phyloP scores from a whole-genome alignment of 2,329 filamentous ascomycete genomes.

The Catunica adiposa region DNA sequence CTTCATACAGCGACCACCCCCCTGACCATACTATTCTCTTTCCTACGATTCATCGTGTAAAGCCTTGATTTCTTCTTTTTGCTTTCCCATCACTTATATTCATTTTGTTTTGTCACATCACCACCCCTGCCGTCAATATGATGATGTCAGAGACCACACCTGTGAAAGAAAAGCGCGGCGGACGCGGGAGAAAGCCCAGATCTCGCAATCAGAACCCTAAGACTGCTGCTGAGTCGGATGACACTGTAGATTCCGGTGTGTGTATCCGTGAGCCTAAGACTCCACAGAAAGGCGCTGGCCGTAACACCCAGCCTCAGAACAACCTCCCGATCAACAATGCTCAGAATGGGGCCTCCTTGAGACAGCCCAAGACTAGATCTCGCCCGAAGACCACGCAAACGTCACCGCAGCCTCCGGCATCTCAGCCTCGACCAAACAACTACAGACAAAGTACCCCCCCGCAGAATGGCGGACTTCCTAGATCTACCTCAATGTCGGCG shows the following conservation, averaged over 20 bases:
- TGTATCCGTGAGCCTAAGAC: constrained; percentile 24
- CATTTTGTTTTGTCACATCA: neutral
- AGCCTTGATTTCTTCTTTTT: constrained; percentile 8
- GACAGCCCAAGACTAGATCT: constrained; percentile 5
- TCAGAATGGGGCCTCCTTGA: constrained; percentile 17
- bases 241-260: constrained; percentile 14
- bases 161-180: constrained; percentile 21
- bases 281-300: constrained; percentile 27
- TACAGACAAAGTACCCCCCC: constrained; percentile 13
- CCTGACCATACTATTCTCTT: neutral
- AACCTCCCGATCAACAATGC: constrained; percentile 21
- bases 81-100: neutral
- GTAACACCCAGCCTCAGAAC: constrained; percentile 1
- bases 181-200: constrained; percentile 25
- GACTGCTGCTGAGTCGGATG: constrained; percentile 42
- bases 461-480: constrained; percentile 9
- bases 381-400: constrained; percentile 18
- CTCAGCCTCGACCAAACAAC: constrained; percentile 26
- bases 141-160: neutral
- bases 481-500: constrained; percentile 7
- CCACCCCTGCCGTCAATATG: neutral
- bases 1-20: constrained; percentile 9
- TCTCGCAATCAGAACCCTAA: constrained; percentile 20
- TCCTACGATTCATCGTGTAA: constrained; percentile 5
- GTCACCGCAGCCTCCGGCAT: constrained; percentile 29